These are phyloP conservation scores for Rhizophora apiculata DNA, from an alignment of 345 rosid species.

Conservation along the genomic window DNA sequence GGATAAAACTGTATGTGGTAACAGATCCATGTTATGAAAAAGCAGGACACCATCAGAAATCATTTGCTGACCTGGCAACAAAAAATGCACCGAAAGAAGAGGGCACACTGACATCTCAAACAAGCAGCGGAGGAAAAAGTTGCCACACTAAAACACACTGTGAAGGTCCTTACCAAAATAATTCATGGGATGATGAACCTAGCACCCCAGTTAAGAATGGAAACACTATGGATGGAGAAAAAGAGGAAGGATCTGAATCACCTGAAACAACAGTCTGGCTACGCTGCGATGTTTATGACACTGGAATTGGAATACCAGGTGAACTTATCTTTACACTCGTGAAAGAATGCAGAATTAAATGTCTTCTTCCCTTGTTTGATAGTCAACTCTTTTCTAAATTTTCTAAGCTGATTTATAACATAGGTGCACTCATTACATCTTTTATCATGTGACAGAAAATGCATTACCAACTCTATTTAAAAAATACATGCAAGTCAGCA, in stretches of 20 bases:
- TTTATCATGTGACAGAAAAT: constrained; percentile 53
- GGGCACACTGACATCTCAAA: constrained; percentile 24
- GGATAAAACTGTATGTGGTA: constrained; percentile 67
- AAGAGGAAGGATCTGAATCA: constrained; percentile 33
- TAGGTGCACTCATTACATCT: constrained; percentile 11
- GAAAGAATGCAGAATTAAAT: neutral
- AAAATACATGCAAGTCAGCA: constrained; percentile 92
- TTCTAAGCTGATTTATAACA: neutral
- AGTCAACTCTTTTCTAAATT: neutral
- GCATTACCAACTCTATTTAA: constrained; percentile 81
- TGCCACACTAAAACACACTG: constrained; percentile 12
- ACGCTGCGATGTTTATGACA: constrained; percentile 82
- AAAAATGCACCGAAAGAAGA: constrained; percentile 30
- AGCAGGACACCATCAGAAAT: constrained; percentile 34
- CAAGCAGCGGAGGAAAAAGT: constrained; percentile 22
- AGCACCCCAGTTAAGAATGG: constrained; percentile 25
- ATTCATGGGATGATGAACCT: constrained; percentile 25
- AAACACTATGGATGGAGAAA: constrained; percentile 23
- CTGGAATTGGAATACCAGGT: constrained; percentile 99
- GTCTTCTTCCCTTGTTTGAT: neutral
- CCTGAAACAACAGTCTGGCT: constrained; percentile 74
- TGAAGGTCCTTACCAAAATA: constrained; percentile 21
- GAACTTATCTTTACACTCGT: neutral
- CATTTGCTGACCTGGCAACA: constrained; percentile 27
- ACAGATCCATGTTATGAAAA: constrained; percentile 56